A percentile compares a stretch with the other conserved stretches of the same genome.
phyloP scores from a whole-genome alignment of 129 eudicot genomes.

The Saposhnikovia divaricata region DNA sequence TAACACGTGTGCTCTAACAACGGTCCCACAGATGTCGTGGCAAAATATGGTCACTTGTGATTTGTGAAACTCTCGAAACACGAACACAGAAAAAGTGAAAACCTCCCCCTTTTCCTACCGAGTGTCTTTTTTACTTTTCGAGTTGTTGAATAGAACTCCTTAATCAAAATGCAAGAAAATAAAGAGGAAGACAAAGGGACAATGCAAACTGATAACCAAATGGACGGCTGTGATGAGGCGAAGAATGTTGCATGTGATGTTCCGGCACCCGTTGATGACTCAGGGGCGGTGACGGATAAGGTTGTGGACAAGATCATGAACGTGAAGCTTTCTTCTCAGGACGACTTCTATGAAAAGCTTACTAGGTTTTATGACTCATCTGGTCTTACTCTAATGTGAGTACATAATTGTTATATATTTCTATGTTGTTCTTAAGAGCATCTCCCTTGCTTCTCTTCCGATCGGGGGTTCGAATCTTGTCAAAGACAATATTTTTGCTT shows the following conservation, averaged over 20 bases:
- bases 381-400: conserved; percentile 54
- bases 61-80: background rate
- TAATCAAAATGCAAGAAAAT: conserved; percentile 11
- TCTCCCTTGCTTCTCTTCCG: too few species aligned
- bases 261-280: background rate
- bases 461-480: too few species aligned
- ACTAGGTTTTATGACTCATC: conserved; percentile 39
- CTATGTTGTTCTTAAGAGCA: too few species aligned
- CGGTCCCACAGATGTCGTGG: background rate
- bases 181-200: background rate
- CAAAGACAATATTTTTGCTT: too few species aligned
- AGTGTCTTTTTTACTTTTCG: background rate
- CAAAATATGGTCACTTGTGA: background rate
- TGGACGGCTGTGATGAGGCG: conserved; percentile 4
- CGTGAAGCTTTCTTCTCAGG: conserved; percentile 11
- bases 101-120: background rate
- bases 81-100: background rate
- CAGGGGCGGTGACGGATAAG: background rate
- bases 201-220: background rate
- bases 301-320: conserved; percentile 2
- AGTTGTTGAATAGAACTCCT: background rate
- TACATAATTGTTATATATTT: background rate
- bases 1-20: background rate
- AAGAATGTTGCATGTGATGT: background rate
- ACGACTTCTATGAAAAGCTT: conserved; percentile 45